Evolutionary conservation across 2,329 filamentous ascomycete species (phyloP), one percentile per base, ranked within the genome.

Genomic region (Magnaporthiopsis incrustans): DNA sequence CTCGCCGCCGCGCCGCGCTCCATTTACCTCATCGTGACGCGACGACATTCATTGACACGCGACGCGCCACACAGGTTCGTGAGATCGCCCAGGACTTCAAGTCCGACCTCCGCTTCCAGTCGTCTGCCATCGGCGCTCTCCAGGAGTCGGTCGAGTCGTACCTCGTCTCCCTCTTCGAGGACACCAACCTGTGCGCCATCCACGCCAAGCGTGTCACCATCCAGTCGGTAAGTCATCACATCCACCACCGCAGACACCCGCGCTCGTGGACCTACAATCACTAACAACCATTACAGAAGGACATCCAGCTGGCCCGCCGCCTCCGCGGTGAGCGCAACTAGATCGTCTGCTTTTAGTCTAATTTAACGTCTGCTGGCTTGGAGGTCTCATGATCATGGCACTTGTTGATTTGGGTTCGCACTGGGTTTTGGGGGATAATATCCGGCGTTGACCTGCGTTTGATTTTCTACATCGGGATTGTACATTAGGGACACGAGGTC

Each of bases 171-270:
- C 81, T 98, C n/a, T 97, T 98, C 73, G 93, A 97, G 75, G 92
- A 96, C 77, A 91, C 91, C 68, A 97, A 98, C 79, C 84, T 98
- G 57, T 97, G 94, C 79, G 95, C 94, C 67, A 93, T 98, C 71
- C 94, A 98, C 78, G 95, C 94, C 67, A 97, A 97, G 81, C 85
- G 94, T 74, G 95, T 98, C 76, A 98, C 94, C 75, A 98, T 98
- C 81, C 94, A 94, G 81, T 89, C 88, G 70, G 76, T 80, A 73
- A 71, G 78, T 77, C 62, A n/a, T 38, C 59, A 59, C 33, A n/a
- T 26, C 14, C 22, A 26, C 38, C 50, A 22, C n/a, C 44, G 57
- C 59, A 14, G 44, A 12, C 44, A n/a, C n/a, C n/a, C n/a, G n/a
- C n/a, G n/a, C n/a, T n/a, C n/a, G n/a, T n/a, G n/a, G n/a, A n/a